Conservation (phyloP, 371 early-diverging fungal genomes). For the Mucor velutinosus region DNA sequence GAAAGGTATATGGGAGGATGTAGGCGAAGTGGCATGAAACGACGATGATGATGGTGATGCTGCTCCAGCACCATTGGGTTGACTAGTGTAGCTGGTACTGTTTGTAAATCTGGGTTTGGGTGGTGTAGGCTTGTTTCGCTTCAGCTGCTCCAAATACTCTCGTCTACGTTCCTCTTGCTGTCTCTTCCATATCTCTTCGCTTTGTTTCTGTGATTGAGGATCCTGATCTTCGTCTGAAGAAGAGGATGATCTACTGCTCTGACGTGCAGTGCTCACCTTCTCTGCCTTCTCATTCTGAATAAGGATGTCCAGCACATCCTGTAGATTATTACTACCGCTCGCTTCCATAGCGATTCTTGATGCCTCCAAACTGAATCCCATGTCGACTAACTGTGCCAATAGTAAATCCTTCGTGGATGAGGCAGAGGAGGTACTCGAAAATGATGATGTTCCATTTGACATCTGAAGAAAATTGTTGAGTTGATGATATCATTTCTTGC, state of each 20-base stretch:
- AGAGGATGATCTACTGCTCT: neutral
- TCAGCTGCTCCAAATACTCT: conserved; percentile 18
- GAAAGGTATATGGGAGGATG: neutral
- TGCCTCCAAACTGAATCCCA: conserved; percentile 74
- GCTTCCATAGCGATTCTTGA: conserved; percentile 69
- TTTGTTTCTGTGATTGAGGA: conserved; percentile 58
- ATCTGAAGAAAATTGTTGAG: neutral
- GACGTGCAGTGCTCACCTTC: neutral
- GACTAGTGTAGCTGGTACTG: neutral
- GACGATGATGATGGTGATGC: neutral
- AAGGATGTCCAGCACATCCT: conserved; percentile 64
- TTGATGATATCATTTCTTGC: neutral
- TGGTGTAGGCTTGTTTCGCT: conserved; percentile 17
- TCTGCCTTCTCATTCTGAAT: conserved; percentile 56
- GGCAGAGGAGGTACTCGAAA: neutral
- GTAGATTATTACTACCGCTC: conserved; percentile 54
- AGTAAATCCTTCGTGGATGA: conserved; percentile 16
- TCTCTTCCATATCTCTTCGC: conserved; percentile 60
- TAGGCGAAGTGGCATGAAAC: neutral
- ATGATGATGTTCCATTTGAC: neutral
- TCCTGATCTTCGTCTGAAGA: conserved; percentile 14
- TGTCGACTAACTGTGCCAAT: conserved; percentile 72
- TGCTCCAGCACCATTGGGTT: neutral
- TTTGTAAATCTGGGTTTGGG: neutral
- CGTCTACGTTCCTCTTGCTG: conserved; percentile 20